Percentiles rank a stretch among this genome's conserved stretches.
These are phyloP conservation scores for Huntiella savannae DNA, from an alignment of 2,329 filamentous ascomycete genomes.

Conservation along the genomic window DNA sequence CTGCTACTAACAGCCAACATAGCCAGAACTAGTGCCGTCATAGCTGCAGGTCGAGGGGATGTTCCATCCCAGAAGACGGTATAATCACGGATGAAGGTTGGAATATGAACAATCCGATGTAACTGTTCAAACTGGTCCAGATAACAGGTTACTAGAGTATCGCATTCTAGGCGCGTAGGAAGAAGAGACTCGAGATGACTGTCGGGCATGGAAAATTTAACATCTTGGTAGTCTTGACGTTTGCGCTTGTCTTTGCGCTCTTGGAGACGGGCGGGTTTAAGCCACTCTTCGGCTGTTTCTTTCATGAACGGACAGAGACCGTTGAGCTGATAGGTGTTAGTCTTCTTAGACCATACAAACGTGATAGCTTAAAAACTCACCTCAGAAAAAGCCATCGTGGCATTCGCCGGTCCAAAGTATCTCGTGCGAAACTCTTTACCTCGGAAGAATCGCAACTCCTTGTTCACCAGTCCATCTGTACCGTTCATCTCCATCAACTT, in stretches of 20 bases:
- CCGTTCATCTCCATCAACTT: conserved; percentile 23
- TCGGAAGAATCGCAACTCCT: conserved; percentile 36
- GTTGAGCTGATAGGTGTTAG: conserved; percentile 20
- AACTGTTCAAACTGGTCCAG: conserved; percentile 36
- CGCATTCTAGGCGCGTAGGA: conserved; percentile 27
- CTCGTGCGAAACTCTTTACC: conserved; percentile 40
- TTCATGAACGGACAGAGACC: conserved; percentile 42
- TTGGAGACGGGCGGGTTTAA: conserved; percentile 37
- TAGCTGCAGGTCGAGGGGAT: conserved; percentile 27
- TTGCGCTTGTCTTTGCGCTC: conserved; percentile 35
- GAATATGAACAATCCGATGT: conserved; percentile 39
- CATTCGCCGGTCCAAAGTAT: conserved; percentile 41
- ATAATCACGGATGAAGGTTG: conserved; percentile 37
- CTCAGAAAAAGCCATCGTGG: conserved; percentile 40
- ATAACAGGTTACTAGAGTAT: conserved; percentile 30
- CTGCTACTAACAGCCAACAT: conserved; percentile 42
- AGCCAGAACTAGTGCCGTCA: conserved; percentile 38
- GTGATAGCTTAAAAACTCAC: conserved; percentile 14
- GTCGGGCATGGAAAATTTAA: conserved; percentile 28
- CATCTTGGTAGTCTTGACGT: conserved; percentile 32
- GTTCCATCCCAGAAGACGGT: conserved; percentile 28
- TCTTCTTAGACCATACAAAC: background rate
- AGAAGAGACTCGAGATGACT: conserved; percentile 30
- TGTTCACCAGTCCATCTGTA: conserved; percentile 20
- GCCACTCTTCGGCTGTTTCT: conserved; percentile 42